Base-by-base conservation (phyloP, 257 asterid genomes). In the Asclepias syriaca region DNA sequence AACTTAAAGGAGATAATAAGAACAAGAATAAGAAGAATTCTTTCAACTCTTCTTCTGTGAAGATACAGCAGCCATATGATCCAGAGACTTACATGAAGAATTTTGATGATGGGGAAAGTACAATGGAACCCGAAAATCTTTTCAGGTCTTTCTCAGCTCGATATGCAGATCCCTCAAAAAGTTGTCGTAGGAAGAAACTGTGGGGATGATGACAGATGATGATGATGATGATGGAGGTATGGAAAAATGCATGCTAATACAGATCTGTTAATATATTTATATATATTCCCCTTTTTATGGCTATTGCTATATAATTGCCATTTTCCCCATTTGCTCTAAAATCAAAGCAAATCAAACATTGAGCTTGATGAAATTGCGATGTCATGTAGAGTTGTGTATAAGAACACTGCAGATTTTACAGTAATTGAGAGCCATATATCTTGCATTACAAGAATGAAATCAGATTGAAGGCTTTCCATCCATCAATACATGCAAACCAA, bases 111-210 rank as follows among this genome's bases (percentile, higher is more conserved):
- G 96, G 89, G 11, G 53, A 76, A 2, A 74, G 57, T 15, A 72
- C 71, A 6, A 24, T 69, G 19, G 96, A 90, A 75, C 89, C 90
- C 0, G 97, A 90, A 34, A 74, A 82, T 68, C 83, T 90, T 2
- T 81, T 61, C 69, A 83, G 92, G 57, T 90, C 97, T 15, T 90
- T 90, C 72, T 90, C 97, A 5, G 94, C 91, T 57, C 84, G 88
- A 72, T 90, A 83, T 69, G 97, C 97, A 1, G 78, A 85, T 66
- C 88, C 91, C 40, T 85, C 93, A 6, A 81, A 81, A 60, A 77
- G 75, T 0, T 14, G 45, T 22, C 77, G 55, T 0, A 13, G 70
- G 55, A 68, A 53, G 63, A 69, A 73, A 48, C 51, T 77, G 18
- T 14, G 77, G 27, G 51, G 68, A 63, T 6, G 66, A 61, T 14